Evolutionary conservation across 495 filamentous ascomycete species (phyloP), one percentile per base, ranked within the genome.

Genomic region (Geopyxis carbonaria): DNA sequence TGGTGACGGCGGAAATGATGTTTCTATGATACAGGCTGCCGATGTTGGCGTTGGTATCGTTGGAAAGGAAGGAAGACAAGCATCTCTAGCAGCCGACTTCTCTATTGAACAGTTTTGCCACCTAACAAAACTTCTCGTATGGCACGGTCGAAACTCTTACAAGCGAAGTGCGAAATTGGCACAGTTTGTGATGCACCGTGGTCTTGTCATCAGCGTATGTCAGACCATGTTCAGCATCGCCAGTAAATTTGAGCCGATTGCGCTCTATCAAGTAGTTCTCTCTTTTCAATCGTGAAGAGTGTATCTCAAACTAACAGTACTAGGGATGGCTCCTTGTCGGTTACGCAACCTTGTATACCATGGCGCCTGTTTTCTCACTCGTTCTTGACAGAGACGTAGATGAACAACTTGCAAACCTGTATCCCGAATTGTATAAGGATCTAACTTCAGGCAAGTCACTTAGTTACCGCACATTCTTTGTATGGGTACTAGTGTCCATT

Each of bases 1-100:
- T 48, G 89, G 89, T 30, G 89, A 99, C 48, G 89, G 89, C 28
- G 89, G 89, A 36, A 99, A 99, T 61, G 91, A 99, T 57, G 91
- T 99, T 21, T 85, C 78, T 36, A 99, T 99, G 91, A 99, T 99
- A 48, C 87, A 93, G 61, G 86, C 89, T 4, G 91, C 91, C 1
- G 91, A 95, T 50, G 84, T 99, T 1, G 91, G 91, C 28, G 84
- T 99, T 42, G 91, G 91, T 22, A 95, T 99, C 44, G 91, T 94
- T 7, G 91, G 91, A 31, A 95, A 95, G 60, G 91, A 99, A 60
- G 91, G 91, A 13, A 75, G 81, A 10, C 91, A 99, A 61, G 91
- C 91, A 15, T 82, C 75, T 44, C 70, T 99, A 2, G 91, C 91
- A 0, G 91, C 91, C 2, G 91, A 99, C 53, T 95, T 99, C 59